Evolutionary conservation across 495 filamentous ascomycete genomes (phyloP).

Genomic region (Cryomyces minteri): DNA sequence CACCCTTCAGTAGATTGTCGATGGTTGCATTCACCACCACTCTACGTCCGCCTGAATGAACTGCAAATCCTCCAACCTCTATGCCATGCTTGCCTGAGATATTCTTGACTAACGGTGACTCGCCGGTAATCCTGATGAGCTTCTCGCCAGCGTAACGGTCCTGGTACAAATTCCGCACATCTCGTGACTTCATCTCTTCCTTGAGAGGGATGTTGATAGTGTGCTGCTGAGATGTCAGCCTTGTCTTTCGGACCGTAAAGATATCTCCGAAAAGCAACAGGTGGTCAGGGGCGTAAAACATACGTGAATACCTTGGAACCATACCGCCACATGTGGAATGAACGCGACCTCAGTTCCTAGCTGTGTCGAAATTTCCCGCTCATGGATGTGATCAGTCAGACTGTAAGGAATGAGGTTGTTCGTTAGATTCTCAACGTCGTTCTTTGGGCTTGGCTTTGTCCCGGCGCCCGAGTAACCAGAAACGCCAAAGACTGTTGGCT

Average conservation of each 20-base stretch:
- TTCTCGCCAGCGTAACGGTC: conserved; percentile 91
- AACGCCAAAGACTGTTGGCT: conserved; percentile 81
- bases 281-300: conserved; percentile 7
- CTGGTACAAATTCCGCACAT: conserved; percentile 89
- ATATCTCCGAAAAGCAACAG: conserved; percentile 7
- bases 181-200: conserved; percentile 67
- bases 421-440: conserved; percentile 72
- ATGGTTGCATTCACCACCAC: conserved; percentile 96
- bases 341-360: conserved; percentile 68
- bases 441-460: conserved; percentile 90
- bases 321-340: conserved; percentile 84
- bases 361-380: conserved; percentile 71
- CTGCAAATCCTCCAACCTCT: conserved; percentile 88
- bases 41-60: conserved; percentile 71
- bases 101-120: conserved; percentile 70
- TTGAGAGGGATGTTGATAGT: conserved; percentile 79
- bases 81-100: conserved; percentile 85
- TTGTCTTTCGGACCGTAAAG: background rate
- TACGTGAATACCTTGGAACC: conserved; percentile 83
- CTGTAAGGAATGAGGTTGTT: conserved; percentile 89
- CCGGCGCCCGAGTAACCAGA: conserved; percentile 94
- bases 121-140: conserved; percentile 80
- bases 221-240: conserved; percentile 27
- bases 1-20: conserved; percentile 92
- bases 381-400: conserved; percentile 90